Percentiles rank a stretch among this genome's conserved stretches.
phyloP scores from a whole-genome alignment of 2,329 filamentous ascomycete species.

The Fonsecaea monophora region DNA sequence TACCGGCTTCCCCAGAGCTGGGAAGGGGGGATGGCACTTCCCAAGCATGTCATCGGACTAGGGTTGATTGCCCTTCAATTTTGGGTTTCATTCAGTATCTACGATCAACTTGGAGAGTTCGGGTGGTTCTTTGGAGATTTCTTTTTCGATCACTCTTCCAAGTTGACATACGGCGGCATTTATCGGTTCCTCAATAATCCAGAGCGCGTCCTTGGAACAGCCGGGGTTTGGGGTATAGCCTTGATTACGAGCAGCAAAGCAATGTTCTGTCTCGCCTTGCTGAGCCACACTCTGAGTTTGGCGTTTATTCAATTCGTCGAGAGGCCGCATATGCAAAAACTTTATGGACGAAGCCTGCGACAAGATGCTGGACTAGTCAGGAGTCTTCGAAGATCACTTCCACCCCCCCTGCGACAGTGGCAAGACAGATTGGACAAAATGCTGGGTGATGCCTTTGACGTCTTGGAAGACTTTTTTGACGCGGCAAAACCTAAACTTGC shows the following conservation, averaged over 20 bases:
- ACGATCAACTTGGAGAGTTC: slow-evolving; percentile 94
- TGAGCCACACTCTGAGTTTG: slow-evolving; percentile 84
- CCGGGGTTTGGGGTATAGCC: slow-evolving; percentile 93
- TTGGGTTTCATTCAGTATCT: slow-evolving; percentile 92
- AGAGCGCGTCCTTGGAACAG: slow-evolving; percentile 89
- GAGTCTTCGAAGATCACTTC: slow-evolving; percentile 85
- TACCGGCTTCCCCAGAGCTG: slow-evolving; percentile 87
- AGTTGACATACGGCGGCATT: slow-evolving; percentile 94
- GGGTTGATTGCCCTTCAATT: slow-evolving; percentile 83
- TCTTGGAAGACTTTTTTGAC: slow-evolving; percentile 90
- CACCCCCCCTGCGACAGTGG: slow-evolving; percentile 80
- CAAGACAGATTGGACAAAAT: slow-evolving; percentile 86
- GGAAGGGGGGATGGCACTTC: slow-evolving; percentile 80
- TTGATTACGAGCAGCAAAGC: slow-evolving; percentile 89
- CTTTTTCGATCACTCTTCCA: slow-evolving; percentile 88
- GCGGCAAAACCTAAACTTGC: slow-evolving; percentile 83
- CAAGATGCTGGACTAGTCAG: slow-evolving; percentile 89
- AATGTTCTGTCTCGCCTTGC: slow-evolving; percentile 83
- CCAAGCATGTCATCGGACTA: slow-evolving; percentile 85
- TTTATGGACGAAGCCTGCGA: slow-evolving; percentile 85
- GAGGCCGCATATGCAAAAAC: slow-evolving; percentile 96
- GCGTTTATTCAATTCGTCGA: slow-evolving; percentile 92
- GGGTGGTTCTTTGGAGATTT: slow-evolving; percentile 99
- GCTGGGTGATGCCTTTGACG: slow-evolving; percentile 82
- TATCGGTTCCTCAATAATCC: slow-evolving; percentile 99